These are phyloP conservation scores for Athelia sp. DNA, from an alignment of 1,284 basidiomycete species.

Conservation along the genomic window DNA sequence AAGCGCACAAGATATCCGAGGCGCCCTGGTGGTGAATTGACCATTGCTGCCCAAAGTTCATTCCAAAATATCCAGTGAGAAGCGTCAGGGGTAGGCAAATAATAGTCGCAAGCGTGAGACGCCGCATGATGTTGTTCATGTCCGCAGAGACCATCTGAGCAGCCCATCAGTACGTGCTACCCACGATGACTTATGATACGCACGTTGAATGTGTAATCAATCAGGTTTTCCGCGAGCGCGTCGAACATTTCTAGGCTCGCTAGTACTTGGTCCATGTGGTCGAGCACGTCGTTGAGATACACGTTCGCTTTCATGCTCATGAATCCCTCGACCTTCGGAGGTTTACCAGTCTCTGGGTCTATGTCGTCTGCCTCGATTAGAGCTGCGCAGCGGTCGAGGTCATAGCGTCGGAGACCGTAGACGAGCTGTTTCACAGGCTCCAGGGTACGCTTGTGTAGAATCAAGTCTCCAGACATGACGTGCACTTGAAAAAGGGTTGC, in stretches of 20 bases:
- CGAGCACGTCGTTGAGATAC: conserved; percentile 63
- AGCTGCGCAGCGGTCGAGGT: conserved; percentile 57
- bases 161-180: not conserved
- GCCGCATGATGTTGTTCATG: conserved; percentile 67
- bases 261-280: conserved; percentile 67
- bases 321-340: conserved; percentile 44
- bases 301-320: conserved; percentile 67
- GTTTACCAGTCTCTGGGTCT: conserved; percentile 12
- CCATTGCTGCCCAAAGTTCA: conserved; percentile 61
- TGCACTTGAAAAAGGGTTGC: conserved; percentile 43
- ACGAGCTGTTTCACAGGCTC: conserved; percentile 64
- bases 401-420: conserved; percentile 61
- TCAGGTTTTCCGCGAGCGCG: conserved; percentile 63
- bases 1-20: conserved; percentile 46
- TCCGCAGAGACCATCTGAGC: conserved; percentile 59
- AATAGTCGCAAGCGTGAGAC: conserved; percentile 60
- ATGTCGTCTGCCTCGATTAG: conserved; percentile 32
- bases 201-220: conserved; percentile 64
- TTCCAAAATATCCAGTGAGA: conserved; percentile 70
- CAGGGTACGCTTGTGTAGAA: conserved; percentile 62
- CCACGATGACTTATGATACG: conserved; percentile 9
- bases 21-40: conserved; percentile 32
- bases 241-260: conserved; percentile 65
- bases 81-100: conserved; percentile 68
- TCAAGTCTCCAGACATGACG: conserved; percentile 67